Evolutionary conservation across 352 stramenopile species (phyloP).

Genomic region (Globisporangium cederbergense): DNA sequence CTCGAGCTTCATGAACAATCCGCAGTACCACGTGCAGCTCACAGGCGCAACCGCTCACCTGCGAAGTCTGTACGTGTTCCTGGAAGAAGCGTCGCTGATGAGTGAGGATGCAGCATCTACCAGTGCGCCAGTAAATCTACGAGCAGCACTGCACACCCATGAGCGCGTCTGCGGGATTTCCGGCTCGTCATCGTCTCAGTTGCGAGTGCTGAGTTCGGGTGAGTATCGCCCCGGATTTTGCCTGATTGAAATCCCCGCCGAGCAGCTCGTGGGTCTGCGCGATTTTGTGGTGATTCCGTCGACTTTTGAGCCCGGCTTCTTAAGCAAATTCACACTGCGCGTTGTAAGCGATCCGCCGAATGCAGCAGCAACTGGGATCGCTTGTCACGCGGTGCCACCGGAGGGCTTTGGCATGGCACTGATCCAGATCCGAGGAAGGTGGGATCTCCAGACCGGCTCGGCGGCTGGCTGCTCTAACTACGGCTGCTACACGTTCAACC

Average conservation of each 20-base stretch:
- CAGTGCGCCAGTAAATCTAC: constrained; percentile 63
- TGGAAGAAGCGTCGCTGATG: constrained; percentile 49
- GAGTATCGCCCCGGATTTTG: constrained; percentile 82
- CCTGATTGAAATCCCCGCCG: constrained; percentile 46
- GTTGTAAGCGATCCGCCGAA: constrained; percentile 56
- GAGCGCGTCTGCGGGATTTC: constrained; percentile 52
- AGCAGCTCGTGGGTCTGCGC: constrained; percentile 21
- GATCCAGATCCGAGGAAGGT: constrained; percentile 35
- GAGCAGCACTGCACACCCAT: constrained; percentile 41
- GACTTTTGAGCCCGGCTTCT: constrained; percentile 50
- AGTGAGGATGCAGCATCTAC: constrained; percentile 21
- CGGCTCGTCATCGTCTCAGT: constrained; percentile 10
- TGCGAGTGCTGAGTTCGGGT: constrained; percentile 56
- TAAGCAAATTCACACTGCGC: constrained; percentile 48
- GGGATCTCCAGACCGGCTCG: constrained; percentile 53
- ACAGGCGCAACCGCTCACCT: constrained; percentile 12
- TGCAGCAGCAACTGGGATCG: constrained; percentile 21
- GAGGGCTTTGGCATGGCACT: constrained; percentile 58
- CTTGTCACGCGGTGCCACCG: constrained; percentile 31
- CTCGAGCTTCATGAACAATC: constrained; percentile 80
- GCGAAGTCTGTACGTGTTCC: constrained; percentile 50
- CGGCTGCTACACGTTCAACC: constrained; percentile 82
- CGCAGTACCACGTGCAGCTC: constrained; percentile 60
- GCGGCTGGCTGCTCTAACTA: constrained; percentile 74
- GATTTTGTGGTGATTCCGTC: constrained; percentile 76